phyloP scores from a whole-genome alignment of 2,329 filamentous ascomycete genomes.

The Bipolaris victoriae region DNA sequence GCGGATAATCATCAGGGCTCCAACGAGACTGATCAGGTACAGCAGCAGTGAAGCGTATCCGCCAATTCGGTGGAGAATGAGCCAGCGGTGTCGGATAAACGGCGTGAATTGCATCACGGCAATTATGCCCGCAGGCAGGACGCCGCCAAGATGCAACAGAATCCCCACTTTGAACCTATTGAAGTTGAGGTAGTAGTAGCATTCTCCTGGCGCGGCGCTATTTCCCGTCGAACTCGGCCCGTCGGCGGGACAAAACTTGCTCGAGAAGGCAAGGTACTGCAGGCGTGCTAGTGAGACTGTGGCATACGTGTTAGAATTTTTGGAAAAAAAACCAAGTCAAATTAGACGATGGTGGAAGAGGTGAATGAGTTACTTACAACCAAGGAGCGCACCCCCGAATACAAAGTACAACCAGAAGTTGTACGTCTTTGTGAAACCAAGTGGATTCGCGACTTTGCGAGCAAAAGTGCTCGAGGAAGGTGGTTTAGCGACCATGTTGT shows the following conservation, averaged over 20 bases:
- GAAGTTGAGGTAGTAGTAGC: conserved; percentile 51
- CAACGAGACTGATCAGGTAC: conserved; percentile 54
- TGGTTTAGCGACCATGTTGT: too few relatives aligned
- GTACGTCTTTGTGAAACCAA: background rate
- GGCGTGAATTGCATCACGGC: conserved; percentile 53
- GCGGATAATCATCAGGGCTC: conserved; percentile 61
- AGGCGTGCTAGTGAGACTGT: conserved; percentile 56
- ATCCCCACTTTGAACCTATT: conserved; percentile 49
- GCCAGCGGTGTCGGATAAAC: conserved; percentile 53
- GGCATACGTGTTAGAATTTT: conserved; percentile 10
- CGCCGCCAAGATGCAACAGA: conserved; percentile 50
- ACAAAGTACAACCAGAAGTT: background rate
- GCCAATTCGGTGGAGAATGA: conserved; percentile 65
- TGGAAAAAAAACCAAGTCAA: too few relatives aligned
- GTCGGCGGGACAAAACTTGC: conserved; percentile 25
- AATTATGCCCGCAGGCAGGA: conserved; percentile 51
- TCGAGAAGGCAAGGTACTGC: conserved; percentile 56
- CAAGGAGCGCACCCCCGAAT: background rate
- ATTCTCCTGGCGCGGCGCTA: conserved; percentile 51
- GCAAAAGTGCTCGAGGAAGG: too few relatives aligned
- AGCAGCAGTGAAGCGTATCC: conserved; percentile 63
- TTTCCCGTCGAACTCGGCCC: conserved; percentile 15
- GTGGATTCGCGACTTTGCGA: too few relatives aligned
- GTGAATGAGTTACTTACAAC: background rate
- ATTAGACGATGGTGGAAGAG: background rate